Evolutionary conservation across 2,329 filamentous ascomycete species (phyloP), one percentile per base, ranked within the genome.

Genomic region (Gremmenia infestans): DNA sequence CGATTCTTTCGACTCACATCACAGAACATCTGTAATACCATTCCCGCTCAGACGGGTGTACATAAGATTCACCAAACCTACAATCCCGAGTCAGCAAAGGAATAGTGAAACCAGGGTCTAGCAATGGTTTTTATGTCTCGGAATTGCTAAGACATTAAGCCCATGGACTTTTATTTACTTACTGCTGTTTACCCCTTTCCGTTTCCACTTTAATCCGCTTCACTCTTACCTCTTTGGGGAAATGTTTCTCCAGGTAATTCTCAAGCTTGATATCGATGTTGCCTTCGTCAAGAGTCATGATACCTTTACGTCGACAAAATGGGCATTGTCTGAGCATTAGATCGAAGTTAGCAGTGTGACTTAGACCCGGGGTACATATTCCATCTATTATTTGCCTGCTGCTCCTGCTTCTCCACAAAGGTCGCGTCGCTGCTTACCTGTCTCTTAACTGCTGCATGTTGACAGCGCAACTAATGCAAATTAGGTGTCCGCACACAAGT

Each of bases 401-500:
- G 51, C 82, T 76, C 39, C 80, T 79, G 67, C 88, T 84, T 57
- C 79, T 78, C 40, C 83, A 81, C 28, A 32, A 32, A 11, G 28
- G 11, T 32, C 11, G 28, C 28, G 9, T 32, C 28, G 28, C 28
- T 32, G 28, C 28, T 32, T 32, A 32, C 39, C 80, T 79, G 67
- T 88, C 84, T 57, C 79, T 78, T 39, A 83, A 81, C 47, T 84
- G 82, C 69, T 94, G 90, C 73, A 96, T 83, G 64, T 89, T 84
- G 60, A 95, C 85, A 49, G 93, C 78, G 68, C 91, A 96, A 2
- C 88, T 80, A 55, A 94, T 93, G 73, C 91, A 96, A 67, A 93
- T 92, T 14, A 92, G 74, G 63, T 94, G 89, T 28, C 80, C 74
- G 70, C 91, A 96, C 14, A 80, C 78, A 36, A 95, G 76, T 23